A percentile compares a stretch with the other conserved stretches of the same genome.
These are phyloP conservation scores for Starmerella bombi DNA, from an alignment of 805 yeast species.

Conservation along the genomic window DNA sequence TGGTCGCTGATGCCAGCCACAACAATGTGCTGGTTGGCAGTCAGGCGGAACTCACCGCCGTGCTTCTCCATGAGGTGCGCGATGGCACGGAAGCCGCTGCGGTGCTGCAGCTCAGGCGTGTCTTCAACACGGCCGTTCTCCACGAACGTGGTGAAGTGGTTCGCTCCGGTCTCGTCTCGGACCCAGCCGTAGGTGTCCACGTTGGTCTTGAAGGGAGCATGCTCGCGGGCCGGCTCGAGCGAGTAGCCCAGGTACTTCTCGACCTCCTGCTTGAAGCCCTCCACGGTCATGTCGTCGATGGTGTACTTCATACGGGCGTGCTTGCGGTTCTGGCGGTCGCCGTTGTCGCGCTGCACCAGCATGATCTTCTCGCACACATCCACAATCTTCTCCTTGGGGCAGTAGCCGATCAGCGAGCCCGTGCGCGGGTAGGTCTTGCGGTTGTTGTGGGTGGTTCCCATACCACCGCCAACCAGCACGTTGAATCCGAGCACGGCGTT, in stretches of 20 bases:
- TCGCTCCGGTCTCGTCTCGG: slow-evolving; percentile 57
- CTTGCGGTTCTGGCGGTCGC: slow-evolving; percentile 92
- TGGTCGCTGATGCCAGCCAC: slow-evolving; percentile 60
- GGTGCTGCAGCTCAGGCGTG: slow-evolving; percentile 79
- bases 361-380: slow-evolving; percentile 79
- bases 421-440: slow-evolving; percentile 93
- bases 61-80: slow-evolving; percentile 46
- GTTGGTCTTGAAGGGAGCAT: slow-evolving; percentile 62
- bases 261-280: slow-evolving; percentile 60
- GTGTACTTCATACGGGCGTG: slow-evolving; percentile 97
- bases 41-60: slow-evolving; percentile 63
- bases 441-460: slow-evolving; percentile 97
- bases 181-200: slow-evolving; percentile 91
- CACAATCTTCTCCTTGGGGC: slow-evolving; percentile 51
- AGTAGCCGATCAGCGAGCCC: slow-evolving; percentile 76
- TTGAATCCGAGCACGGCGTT: slow-evolving; percentile 68
- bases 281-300: slow-evolving; percentile 85
- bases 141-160: slow-evolving; percentile 86
- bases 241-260: slow-evolving; percentile 71
- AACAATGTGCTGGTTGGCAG: slow-evolving; percentile 90
- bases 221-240: slow-evolving; percentile 58
- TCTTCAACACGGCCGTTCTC: slow-evolving; percentile 96
- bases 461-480: slow-evolving; percentile 92
- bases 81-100: slow-evolving; percentile 67
- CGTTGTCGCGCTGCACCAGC: slow-evolving; percentile 87